These are phyloP conservation scores for Talaromyces atroroseus DNA, from an alignment of 2,329 filamentous ascomycete genomes.

Conservation along the genomic window DNA sequence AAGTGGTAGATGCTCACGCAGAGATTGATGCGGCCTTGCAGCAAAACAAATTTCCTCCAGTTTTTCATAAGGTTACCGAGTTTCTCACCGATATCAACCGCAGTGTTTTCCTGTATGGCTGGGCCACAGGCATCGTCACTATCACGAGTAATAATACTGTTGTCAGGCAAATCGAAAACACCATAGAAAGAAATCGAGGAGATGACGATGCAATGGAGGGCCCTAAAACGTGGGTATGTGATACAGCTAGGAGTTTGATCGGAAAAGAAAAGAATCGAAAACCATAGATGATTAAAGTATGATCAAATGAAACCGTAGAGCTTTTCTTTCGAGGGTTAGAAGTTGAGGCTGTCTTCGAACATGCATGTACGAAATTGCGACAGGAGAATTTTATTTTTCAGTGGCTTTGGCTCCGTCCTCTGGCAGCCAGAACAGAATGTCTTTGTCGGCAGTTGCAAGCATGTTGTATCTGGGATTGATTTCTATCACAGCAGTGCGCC, in stretches of 20 bases:
- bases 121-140: conserved; percentile 59
- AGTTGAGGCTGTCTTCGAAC: neutral
- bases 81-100: conserved; percentile 58
- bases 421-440: conserved; percentile 72
- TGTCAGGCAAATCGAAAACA: conserved; percentile 58
- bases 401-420: conserved; percentile 47
- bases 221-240: conserved; percentile 60
- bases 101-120: conserved; percentile 68
- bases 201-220: conserved; percentile 48
- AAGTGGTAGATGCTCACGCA: conserved; percentile 47
- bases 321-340: neutral
- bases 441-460: conserved; percentile 82
- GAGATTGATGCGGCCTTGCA: conserved; percentile 27
- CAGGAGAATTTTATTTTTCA: conserved; percentile 25
- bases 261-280: conserved; percentile 56
- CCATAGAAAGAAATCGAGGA: conserved; percentile 50
- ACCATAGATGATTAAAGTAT: conserved; percentile 17
- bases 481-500: conserved; percentile 67
- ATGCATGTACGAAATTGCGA: neutral
- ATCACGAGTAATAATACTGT: conserved; percentile 66
- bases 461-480: conserved; percentile 92
- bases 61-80: conserved; percentile 39
- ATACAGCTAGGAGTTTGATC: conserved; percentile 60
- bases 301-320: neutral
- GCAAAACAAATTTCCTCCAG: conserved; percentile 41